Conservation (phyloP, 1,284 basidiomycete genomes). For the Hemileia vastatrix region DNA sequence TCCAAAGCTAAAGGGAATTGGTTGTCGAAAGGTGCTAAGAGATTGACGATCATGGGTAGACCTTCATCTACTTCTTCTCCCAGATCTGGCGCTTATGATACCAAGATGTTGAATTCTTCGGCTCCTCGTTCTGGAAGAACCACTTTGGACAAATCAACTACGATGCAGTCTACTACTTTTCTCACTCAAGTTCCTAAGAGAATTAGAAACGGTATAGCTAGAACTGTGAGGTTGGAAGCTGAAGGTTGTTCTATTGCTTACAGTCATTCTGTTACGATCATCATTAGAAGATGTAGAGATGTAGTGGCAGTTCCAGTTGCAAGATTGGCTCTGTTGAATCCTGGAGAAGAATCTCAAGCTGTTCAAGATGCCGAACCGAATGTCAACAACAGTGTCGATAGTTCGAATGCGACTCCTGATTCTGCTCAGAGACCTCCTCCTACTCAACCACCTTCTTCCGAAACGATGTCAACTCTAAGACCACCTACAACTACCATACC, state of each 20-base stretch:
- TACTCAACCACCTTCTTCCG: background rate
- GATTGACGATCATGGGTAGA: background rate
- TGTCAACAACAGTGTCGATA: no score
- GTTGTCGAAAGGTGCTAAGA: background rate
- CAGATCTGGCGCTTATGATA: background rate
- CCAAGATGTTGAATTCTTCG: background rate
- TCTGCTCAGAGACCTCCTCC: background rate
- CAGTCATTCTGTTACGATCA: constrained; percentile 31
- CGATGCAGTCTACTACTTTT: background rate
- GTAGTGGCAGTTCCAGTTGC: constrained; percentile 41
- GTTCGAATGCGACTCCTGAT: background rate
- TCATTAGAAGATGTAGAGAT: constrained; percentile 36
- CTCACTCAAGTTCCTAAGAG: background rate
- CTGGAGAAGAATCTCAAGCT: constrained; percentile 14
- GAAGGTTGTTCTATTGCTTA: background rate
- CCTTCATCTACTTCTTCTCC: background rate
- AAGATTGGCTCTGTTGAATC: constrained; percentile 31
- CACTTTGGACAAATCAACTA: background rate
- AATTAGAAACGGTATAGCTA: background rate
- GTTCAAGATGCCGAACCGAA: background rate
- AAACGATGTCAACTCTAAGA: background rate
- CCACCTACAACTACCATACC: no score
- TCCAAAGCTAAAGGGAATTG: background rate
- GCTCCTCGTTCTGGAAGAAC: background rate
- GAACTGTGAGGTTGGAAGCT: background rate